A percentile compares a stretch with the other conserved stretches of the same genome.
Evolutionary conservation across 2,329 filamentous ascomycete genomes (phyloP).

Genomic region (Penicillium sp.): DNA sequence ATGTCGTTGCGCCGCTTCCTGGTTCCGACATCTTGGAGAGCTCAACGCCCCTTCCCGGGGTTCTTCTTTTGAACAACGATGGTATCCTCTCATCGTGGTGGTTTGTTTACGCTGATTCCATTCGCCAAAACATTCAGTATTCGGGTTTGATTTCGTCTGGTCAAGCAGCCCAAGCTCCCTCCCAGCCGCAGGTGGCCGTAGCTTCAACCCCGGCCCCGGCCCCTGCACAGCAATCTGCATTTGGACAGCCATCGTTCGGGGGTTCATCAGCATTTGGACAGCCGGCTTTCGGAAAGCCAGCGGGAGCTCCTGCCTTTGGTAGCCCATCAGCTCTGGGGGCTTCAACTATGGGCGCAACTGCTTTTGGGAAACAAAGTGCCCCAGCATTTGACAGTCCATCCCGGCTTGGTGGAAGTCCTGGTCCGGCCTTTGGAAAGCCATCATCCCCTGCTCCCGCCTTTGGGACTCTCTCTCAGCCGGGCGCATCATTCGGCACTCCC

Average conservation of each 20-base stretch:
- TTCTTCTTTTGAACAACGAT: constrained; percentile 81
- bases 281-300: constrained; percentile 31
- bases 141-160: constrained; percentile 51
- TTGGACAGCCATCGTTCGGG: constrained; percentile 19
- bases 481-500: constrained; percentile 29
- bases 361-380: constrained; percentile 24
- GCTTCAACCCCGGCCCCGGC: constrained; percentile 5
- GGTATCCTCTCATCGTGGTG: constrained; percentile 81
- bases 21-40: constrained; percentile 72
- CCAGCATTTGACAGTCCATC: constrained; percentile 26
- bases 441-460: constrained; percentile 29
- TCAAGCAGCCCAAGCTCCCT: constrained; percentile 9
- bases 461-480: constrained; percentile 26
- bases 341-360: constrained; percentile 20
- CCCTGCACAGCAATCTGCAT: constrained; percentile 17
- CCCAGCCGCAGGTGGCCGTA: constrained; percentile 9
- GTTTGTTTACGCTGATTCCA: constrained; percentile 80
- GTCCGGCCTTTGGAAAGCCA: constrained; percentile 26
- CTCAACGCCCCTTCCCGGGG: constrained; percentile 67
- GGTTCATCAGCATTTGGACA: constrained; percentile 21
- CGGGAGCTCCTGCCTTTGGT: constrained; percentile 19
- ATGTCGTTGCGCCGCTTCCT: constrained; percentile 66
- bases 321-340: constrained; percentile 16
- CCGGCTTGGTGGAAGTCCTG: constrained; percentile 17
- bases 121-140: constrained; percentile 65